A percentile compares a stretch with the other conserved stretches of the same genome.
Conservation (phyloP, 2,329 filamentous ascomycete species). For the Colletotrichum lentis region DNA sequence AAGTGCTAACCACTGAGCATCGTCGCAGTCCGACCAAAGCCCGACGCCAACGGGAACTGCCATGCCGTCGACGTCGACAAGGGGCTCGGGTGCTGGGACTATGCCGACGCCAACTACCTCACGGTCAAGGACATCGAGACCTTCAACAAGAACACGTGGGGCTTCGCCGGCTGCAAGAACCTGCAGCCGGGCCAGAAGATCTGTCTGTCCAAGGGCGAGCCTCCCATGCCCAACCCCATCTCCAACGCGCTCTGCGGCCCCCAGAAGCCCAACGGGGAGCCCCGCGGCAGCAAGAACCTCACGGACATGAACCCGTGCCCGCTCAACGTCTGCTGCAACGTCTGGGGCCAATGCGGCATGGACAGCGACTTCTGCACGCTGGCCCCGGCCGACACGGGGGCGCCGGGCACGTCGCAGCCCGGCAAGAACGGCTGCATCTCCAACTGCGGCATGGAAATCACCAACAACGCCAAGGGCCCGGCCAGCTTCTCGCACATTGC, state of each 20-base stretch:
- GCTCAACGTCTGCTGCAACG: conserved; percentile 46
- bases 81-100: background rate
- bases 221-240: conserved; percentile 40
- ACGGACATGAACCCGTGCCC: conserved; percentile 44
- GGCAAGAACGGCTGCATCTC: conserved; percentile 51
- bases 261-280: conserved; percentile 11
- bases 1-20: no score
- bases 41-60: background rate
- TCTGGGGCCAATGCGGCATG: conserved; percentile 56
- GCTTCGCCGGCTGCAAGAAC: conserved; percentile 40
- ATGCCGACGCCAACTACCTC: background rate
- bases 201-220: conserved; percentile 40
- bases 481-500: conserved; percentile 39
- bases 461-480: conserved; percentile 40
- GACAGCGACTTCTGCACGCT: conserved; percentile 53
- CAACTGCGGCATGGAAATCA: conserved; percentile 50
- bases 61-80: background rate
- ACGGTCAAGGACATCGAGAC: conserved; percentile 9
- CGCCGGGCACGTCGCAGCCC: conserved; percentile 48
- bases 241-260: conserved; percentile 41
- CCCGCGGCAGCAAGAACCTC: background rate
- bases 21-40: no score
- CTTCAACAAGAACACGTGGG: conserved; percentile 40
- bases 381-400: conserved; percentile 41
- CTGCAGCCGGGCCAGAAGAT: conserved; percentile 36